Evolutionary conservation across 2,329 filamentous ascomycete genomes (phyloP).

Genomic region (Aspergillus ustus): DNA sequence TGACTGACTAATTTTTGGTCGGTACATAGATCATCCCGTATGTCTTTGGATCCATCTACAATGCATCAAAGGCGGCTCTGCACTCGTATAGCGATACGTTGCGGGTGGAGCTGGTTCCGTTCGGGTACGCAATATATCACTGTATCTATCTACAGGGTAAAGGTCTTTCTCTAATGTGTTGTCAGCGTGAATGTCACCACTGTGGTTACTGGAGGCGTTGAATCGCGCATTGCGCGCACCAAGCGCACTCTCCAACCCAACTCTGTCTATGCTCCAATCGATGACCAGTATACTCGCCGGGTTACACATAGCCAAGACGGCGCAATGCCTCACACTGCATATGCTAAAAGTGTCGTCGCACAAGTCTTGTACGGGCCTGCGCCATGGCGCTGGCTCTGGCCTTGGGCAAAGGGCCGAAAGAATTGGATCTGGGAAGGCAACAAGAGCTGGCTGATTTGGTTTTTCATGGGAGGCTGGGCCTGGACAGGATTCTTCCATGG

Average conservation of each 20-base stretch:
- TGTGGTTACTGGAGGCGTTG: constrained; percentile 64
- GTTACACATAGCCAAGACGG: constrained; percentile 59
- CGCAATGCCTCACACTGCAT: constrained; percentile 57
- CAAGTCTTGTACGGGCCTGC: constrained; percentile 55
- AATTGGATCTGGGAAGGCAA: constrained; percentile 56
- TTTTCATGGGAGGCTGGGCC: constrained; percentile 54
- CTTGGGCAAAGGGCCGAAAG: constrained; percentile 43
- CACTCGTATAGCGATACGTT: constrained; percentile 63
- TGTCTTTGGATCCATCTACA: constrained; percentile 57
- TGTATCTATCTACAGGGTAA: not conserved
- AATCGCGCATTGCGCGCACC: constrained; percentile 61
- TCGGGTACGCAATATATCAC: constrained; percentile 37
- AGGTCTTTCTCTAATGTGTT: constrained; percentile 6
- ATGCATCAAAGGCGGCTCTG: constrained; percentile 63
- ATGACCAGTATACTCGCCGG: constrained; percentile 56
- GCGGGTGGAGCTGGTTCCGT: constrained; percentile 60
- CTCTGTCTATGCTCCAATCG: constrained; percentile 58
- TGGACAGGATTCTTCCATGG: constrained; percentile 44
- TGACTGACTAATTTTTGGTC: not conserved
- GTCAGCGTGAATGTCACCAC: constrained; percentile 56
- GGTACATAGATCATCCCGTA: constrained; percentile 49
- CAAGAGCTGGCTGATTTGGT: constrained; percentile 57
- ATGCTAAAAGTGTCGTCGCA: constrained; percentile 60
- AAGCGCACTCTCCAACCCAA: constrained; percentile 52
- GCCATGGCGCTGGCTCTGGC: constrained; percentile 57